Evolutionary conservation across 805 yeast genomes (phyloP).

Genomic region (Tetrapisispora pingtungensis): DNA sequence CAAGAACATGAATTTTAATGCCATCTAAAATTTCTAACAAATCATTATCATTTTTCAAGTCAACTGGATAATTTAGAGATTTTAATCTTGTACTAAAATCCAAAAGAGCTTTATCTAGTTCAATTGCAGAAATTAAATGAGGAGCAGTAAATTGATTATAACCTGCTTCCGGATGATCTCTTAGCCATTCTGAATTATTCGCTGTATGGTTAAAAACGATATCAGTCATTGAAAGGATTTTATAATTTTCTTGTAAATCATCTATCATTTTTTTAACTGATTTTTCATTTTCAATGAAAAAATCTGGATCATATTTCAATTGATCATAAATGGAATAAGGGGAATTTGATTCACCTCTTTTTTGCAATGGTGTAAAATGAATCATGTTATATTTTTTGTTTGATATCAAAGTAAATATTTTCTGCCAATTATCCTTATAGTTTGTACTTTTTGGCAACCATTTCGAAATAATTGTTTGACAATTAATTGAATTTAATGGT

Average conservation of each 20-base stretch:
- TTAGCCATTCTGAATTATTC: constrained; percentile 75
- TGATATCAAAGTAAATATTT: constrained; percentile 48
- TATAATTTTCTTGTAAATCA: constrained; percentile 42
- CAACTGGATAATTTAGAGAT: constrained; percentile 52
- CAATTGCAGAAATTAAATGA: constrained; percentile 75
- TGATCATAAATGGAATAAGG: constrained; percentile 92
- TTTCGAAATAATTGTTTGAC: constrained; percentile 82
- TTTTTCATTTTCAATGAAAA: constrained; percentile 41
- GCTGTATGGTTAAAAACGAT: constrained; percentile 95
- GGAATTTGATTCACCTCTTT: constrained; percentile 81
- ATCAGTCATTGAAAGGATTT: constrained; percentile 74
- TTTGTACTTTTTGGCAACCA: constrained; percentile 61
- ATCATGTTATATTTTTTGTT: constrained; percentile 87
- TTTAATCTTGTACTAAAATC: constrained; percentile 53
- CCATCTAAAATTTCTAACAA: constrained; percentile 55
- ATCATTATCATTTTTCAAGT: constrained; percentile 42
- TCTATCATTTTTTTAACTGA: constrained; percentile 47
- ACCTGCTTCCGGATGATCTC: constrained; percentile 83
- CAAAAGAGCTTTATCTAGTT: constrained; percentile 59
- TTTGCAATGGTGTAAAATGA: constrained; percentile 89
- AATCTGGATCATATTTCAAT: constrained; percentile 55
- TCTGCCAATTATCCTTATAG: constrained; percentile 61
- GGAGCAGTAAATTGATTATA: constrained; percentile 84
- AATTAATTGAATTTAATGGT: constrained; percentile 66
- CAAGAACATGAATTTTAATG: constrained; percentile 56